Conservation (phyloP, 2,329 filamentous ascomycete species). For the Raffaelea arxii region DNA sequence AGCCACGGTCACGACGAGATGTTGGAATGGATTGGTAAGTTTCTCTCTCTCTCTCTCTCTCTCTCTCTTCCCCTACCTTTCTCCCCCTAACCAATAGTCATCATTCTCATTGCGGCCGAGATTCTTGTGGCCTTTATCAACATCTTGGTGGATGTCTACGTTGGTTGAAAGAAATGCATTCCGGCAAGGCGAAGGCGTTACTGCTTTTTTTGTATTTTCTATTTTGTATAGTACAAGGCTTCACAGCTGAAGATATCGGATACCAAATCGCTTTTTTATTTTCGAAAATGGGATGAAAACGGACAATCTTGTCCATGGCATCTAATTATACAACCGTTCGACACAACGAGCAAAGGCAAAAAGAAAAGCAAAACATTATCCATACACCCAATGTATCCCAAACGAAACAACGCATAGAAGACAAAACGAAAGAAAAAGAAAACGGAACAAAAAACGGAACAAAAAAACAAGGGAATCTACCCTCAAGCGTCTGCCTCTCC, state of each 20-base stretch:
- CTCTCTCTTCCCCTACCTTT: slow-evolving; percentile 9
- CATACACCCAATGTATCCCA: not conserved
- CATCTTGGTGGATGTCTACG: slow-evolving; percentile 89
- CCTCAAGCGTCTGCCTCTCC: slow-evolving; percentile 13
- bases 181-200: too few species aligned
- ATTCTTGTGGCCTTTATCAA: slow-evolving; percentile 89
- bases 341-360: not conserved
- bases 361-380: not conserved
- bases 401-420: not conserved
- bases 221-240: not conserved
- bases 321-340: slow-evolving; percentile 4
- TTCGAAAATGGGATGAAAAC: too few species aligned
- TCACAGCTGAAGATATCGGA: not conserved
- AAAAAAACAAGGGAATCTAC: not conserved
- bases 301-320: too few species aligned
- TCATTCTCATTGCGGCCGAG: slow-evolving; percentile 89
- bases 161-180: too few species aligned
- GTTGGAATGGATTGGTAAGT: slow-evolving; percentile 78
- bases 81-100: slow-evolving; percentile 47
- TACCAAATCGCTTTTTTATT: not conserved
- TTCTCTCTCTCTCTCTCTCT: not conserved
- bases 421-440: not conserved
- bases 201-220: not conserved
- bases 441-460: not conserved
- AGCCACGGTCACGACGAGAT: slow-evolving; percentile 89